Conservation (phyloP, 305 asterid genomes). For the Fraxinus ornus region DNA sequence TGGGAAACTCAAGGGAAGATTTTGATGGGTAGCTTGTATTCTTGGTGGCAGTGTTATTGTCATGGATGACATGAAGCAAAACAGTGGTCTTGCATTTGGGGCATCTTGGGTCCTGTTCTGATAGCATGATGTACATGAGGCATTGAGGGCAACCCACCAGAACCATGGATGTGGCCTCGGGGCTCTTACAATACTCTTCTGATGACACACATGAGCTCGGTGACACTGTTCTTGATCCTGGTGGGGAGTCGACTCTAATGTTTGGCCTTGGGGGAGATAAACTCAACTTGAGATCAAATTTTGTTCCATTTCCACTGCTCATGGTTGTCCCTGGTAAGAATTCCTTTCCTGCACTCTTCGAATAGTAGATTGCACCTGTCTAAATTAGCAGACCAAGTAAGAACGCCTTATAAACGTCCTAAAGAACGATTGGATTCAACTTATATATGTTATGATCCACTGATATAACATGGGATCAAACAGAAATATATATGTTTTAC, state of each 20-base stretch:
- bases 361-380: neutral
- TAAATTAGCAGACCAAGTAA: neutral
- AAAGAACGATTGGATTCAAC: neutral
- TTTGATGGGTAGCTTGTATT: constrained; percentile 5
- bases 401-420: neutral
- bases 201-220: constrained; percentile 51
- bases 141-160: constrained; percentile 47
- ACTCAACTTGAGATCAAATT: constrained; percentile 38
- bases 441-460: neutral
- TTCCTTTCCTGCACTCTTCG: neutral
- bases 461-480: neutral
- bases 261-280: constrained; percentile 34
- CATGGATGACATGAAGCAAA: constrained; percentile 36
- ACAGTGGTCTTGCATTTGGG: constrained; percentile 54
- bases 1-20: neutral
- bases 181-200: constrained; percentile 40
- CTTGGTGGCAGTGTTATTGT: constrained; percentile 11
- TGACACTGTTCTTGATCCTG: constrained; percentile 35
- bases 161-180: constrained; percentile 44
- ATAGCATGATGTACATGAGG: constrained; percentile 48
- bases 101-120: constrained; percentile 45
- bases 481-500: neutral
- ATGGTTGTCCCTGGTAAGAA: constrained; percentile 20
- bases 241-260: constrained; percentile 29
- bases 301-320: constrained; percentile 28